A percentile compares a stretch with the other conserved stretches of the same genome.
Conservation (phyloP, 1,284 basidiomycete genomes). For the Cutaneotrichosporon sp. region DNA sequence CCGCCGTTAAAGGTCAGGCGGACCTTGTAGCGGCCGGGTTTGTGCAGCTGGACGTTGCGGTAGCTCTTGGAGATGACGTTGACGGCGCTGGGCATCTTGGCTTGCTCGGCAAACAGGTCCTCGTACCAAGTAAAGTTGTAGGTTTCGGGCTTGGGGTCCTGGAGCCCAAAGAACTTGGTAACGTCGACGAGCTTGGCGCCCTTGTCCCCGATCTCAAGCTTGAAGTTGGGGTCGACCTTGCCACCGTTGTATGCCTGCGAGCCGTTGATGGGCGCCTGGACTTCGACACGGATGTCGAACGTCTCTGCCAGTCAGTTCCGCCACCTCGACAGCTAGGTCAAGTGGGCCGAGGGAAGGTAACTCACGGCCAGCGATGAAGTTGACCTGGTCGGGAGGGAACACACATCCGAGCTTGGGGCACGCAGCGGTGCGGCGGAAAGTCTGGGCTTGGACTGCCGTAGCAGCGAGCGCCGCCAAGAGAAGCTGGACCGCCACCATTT, state of each 20-base stretch:
- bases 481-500: constrained; percentile 29
- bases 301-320: constrained; percentile 27
- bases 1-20: constrained; percentile 39
- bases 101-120: constrained; percentile 51
- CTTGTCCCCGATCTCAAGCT: constrained; percentile 44
- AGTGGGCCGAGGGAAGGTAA: neutral
- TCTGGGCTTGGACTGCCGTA: constrained; percentile 42
- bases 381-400: constrained; percentile 48
- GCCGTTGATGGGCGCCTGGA: constrained; percentile 55
- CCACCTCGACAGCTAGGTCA: too few species aligned
- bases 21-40: constrained; percentile 38
- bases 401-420: constrained; percentile 52
- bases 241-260: constrained; percentile 53
- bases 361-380: constrained; percentile 47
- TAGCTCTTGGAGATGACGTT: constrained; percentile 53
- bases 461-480: constrained; percentile 29
- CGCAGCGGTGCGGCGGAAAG: constrained; percentile 49
- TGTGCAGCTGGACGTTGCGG: constrained; percentile 48
- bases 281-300: constrained; percentile 50
- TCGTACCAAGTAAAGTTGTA: constrained; percentile 50
- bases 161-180: constrained; percentile 46
- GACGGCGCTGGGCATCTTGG: constrained; percentile 43
- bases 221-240: constrained; percentile 41
- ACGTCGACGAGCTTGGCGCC: constrained; percentile 41
- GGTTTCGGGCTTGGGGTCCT: constrained; percentile 34